These are phyloP conservation scores for Crucibulum laeve DNA, from an alignment of 768 basidiomycete genomes.

Conservation along the genomic window DNA sequence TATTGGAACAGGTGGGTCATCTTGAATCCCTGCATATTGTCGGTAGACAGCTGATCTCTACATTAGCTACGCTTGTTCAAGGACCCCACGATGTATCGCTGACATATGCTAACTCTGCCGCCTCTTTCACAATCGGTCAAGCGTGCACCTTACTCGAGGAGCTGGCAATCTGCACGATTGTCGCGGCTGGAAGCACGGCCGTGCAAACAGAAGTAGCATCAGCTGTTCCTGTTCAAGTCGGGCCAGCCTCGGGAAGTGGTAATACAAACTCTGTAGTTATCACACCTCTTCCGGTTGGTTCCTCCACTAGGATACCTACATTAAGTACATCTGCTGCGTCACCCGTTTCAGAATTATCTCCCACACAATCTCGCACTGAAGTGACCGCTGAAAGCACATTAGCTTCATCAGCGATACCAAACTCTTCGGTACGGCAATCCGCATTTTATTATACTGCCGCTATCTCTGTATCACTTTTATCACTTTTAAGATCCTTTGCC, in stretches of 20 bases:
- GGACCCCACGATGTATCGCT: conserved; percentile 33
- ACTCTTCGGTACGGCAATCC: no score
- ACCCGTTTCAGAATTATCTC: no score
- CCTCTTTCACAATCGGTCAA: conserved; percentile 18
- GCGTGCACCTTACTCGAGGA: conserved; percentile 18
- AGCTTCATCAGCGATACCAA: no score
- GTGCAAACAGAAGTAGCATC: conserved; percentile 19
- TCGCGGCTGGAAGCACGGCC: conserved; percentile 17
- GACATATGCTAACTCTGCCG: conserved; percentile 25
- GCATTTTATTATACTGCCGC: no score
- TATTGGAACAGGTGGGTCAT: conserved; percentile 31
- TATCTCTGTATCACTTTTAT: no score
- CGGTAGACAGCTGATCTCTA: neutral
- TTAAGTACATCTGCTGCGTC: no score
- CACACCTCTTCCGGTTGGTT: neutral
- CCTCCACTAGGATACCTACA: neutral
- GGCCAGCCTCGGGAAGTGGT: neutral
- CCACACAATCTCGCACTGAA: no score
- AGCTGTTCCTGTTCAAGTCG: conserved; percentile 13
- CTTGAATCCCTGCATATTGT: neutral
- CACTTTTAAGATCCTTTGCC: no score
- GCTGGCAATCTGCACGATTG: conserved; percentile 20
- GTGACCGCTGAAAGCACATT: no score
- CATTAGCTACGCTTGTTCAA: conserved; percentile 39
- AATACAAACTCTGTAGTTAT: neutral